Conservation (phyloP, 176 grass and related monocot genomes). For the Miscanthus lutarioriparius region DNA sequence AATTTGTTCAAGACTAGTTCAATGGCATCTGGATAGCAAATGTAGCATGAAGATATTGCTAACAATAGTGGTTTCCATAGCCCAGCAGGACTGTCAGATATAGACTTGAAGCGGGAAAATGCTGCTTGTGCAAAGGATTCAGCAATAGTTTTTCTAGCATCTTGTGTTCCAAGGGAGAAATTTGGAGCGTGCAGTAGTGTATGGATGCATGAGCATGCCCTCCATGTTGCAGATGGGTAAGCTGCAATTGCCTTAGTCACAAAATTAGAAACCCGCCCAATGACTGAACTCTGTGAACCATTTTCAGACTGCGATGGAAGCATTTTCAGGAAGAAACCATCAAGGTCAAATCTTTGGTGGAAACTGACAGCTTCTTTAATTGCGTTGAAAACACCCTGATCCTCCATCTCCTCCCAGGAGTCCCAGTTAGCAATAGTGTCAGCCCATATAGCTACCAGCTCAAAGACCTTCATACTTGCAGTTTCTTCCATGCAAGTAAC, state of each 20-base stretch:
- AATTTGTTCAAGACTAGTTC: constrained; percentile 51
- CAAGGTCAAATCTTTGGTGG: constrained; percentile 56
- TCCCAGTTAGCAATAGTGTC: constrained; percentile 65
- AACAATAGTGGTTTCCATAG: constrained; percentile 73
- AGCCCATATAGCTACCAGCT: constrained; percentile 70
- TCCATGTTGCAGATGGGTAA: constrained; percentile 82
- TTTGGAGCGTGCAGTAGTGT: constrained; percentile 61
- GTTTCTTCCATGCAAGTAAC: constrained; percentile 55
- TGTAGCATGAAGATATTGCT: constrained; percentile 76
- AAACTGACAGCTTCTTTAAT: constrained; percentile 78
- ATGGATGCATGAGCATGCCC: constrained; percentile 83
- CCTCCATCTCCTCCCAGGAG: constrained; percentile 88
- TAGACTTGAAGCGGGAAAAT: constrained; percentile 55
- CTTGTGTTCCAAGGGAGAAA: constrained; percentile 45
- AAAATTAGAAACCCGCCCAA: constrained; percentile 68
- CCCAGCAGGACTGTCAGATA: constrained; percentile 54
- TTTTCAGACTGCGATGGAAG: constrained; percentile 36
- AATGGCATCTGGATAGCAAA: constrained; percentile 70
- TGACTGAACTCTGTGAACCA: constrained; percentile 49
- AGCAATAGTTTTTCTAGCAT: constrained; percentile 47
- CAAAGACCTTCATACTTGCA: constrained; percentile 57
- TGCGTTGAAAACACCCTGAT: constrained; percentile 71
- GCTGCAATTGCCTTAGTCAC: constrained; percentile 59
- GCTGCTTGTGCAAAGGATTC: constrained; percentile 51
- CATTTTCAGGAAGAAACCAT: constrained; percentile 54